phyloP scores from a whole-genome alignment of 805 yeast species.

The Starmerella bombicola region DNA sequence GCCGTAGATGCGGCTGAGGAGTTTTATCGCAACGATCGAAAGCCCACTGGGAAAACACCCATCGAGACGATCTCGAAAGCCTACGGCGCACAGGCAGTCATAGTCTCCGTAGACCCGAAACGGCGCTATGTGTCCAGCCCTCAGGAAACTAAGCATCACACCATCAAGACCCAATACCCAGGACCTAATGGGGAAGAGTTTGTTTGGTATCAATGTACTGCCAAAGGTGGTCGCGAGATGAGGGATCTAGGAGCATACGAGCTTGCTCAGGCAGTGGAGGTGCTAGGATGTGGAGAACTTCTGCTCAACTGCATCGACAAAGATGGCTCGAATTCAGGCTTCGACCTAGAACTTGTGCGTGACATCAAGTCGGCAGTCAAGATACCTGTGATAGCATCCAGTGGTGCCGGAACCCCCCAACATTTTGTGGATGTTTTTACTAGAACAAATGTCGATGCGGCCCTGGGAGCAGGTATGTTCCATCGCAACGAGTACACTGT shows the following conservation, averaged over 20 bases:
- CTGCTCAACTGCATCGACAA: constrained; percentile 88
- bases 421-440: constrained; percentile 83
- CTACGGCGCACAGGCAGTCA: constrained; percentile 95
- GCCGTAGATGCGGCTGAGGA: constrained; percentile 86
- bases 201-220: constrained; percentile 91
- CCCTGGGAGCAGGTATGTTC: constrained; percentile 97
- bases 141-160: constrained; percentile 44
- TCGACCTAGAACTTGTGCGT: constrained; percentile 69
- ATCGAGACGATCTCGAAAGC: constrained; percentile 86
- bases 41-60: constrained; percentile 65
- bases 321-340: constrained; percentile 94
- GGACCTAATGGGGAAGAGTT: constrained; percentile 86
- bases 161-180: constrained; percentile 47
- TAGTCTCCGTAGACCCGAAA: constrained; percentile 95
- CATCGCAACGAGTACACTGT: constrained; percentile 91
- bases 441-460: constrained; percentile 82
- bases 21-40: constrained; percentile 47
- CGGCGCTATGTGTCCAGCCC: constrained; percentile 64
- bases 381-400: constrained; percentile 93
- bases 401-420: constrained; percentile 91
- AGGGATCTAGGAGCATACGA: constrained; percentile 87
- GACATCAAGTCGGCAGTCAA: constrained; percentile 64
- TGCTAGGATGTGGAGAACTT: constrained; percentile 92
- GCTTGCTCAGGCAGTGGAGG: constrained; percentile 77
- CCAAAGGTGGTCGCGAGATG: constrained; percentile 90